Evolutionary conservation across 192 early-diverging fungal species (phyloP), one percentile per base, ranked within the genome.

Genomic region (Dissophora globulifera): DNA sequence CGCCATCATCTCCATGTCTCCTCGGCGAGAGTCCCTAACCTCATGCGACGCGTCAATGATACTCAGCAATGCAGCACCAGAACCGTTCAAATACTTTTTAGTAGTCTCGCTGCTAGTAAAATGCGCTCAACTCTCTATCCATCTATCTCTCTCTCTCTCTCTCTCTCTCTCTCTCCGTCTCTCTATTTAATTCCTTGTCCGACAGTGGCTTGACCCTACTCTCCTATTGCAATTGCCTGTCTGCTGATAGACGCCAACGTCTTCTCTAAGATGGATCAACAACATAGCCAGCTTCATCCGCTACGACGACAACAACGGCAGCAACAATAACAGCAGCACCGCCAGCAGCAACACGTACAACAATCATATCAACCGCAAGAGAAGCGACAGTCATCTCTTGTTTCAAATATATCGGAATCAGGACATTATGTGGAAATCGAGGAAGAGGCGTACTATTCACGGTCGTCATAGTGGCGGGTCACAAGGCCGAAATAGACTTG

Each of bases 401-500:
- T 69, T 30, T 62, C 64, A 25, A 51, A 52, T 43, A 46, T 43
- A 22, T 74, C 78, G 1, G 69, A 74, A 19, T 41, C 59, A 10
- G 65, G 75, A 22, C 48, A 49, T 0, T 78, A 70, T 31, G 38
- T 48, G 17, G 69, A 85, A 17, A 68, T 64, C 20, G 79, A 75
- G 11, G 57, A 67, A 49, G 61, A 66, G n/a, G 80, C 65, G 8
- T 74, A 72, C 46, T 67, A 67, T 51, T 54, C 76, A 33, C 61
- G 70, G 1, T 63, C 76, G 27, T 60, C 68, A 11, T 61, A 63
- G 31, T 72, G 0, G 67, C 78, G 10, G 54, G 62, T 2, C 56
- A 69, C 26, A 56, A 65, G 38, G 57, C 49, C 27, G 59, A 76
- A 29, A 66, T 67, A 10, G 67, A 76, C 23, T 55, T 41, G 5